Evolutionary conservation across 495 filamentous ascomycete genomes (phyloP), one percentile per base, ranked within the genome.

Genomic region (Coniosporium apollinis): DNA sequence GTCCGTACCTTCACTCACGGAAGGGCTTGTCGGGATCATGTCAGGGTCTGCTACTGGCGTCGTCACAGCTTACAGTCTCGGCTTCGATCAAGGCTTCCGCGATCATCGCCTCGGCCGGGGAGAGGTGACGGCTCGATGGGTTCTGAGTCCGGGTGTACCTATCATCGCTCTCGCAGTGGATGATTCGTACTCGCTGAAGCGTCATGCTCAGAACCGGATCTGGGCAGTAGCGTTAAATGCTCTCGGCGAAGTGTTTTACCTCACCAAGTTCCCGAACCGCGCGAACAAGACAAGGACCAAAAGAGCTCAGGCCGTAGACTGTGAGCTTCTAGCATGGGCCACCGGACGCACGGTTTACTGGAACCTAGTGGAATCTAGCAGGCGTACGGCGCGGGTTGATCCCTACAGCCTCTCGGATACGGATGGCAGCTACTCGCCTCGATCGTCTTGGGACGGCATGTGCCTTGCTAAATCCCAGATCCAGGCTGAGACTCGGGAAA

Each of bases 181-280:
- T 46, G 81, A 92, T 19, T 69, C 68, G 20, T 86, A 79, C 51
- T 80, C 71, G 17, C 45, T 65, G 13, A 70, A 70, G 42, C 73
- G 86, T 18, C 69, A 78, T 44, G 59, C 67, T 7, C 63, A 74
- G 29, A 65, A 70, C 15, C 75, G 83, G 19, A 69, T 82, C 3
- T 96, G 85, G 84, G 82, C 84, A 13, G 75, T 82, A 21, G 79
- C 69, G 19, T 59, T 97, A 25, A 96, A 97, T 49, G 89, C 89
- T 6, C 58, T 97, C 10, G 89, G 89, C 1, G 89, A 97, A 52
- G 63, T 93, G 1, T 96, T 77, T 52, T 93, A 83, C 44, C 61
- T 94, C 3, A 74, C 66, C 4, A 72, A 79, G 19, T 58, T 78
- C 6, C 81, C 82, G 1, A 56, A 46, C 11, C 56, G 65, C 20